A percentile compares a stretch with the other conserved stretches of the same genome.
Conservation (phyloP, 192 early-diverging fungal genomes). For the Entophlyctis luteolus region DNA sequence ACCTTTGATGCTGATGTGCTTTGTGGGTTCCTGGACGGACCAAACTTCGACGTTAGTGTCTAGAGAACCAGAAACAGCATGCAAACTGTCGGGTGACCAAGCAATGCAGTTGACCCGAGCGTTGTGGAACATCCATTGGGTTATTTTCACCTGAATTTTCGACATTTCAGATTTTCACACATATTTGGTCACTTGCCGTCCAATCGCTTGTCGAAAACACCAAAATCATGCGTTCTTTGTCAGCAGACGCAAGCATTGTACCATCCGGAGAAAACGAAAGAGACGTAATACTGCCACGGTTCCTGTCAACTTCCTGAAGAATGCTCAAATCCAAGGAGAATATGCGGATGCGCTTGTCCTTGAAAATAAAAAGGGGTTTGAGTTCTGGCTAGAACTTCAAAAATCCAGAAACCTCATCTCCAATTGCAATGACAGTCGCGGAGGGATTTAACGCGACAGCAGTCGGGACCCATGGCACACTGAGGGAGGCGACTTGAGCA, state of each 20-base stretch:
- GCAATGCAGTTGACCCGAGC: slow-evolving; percentile 75
- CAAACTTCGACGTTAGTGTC: slow-evolving; percentile 92
- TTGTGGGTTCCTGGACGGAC: slow-evolving; percentile 75
- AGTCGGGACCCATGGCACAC: slow-evolving; percentile 47
- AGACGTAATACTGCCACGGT: slow-evolving; percentile 70
- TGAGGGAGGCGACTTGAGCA: slow-evolving; percentile 1
- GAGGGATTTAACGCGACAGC: slow-evolving; percentile 53
- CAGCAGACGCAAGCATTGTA: slow-evolving; percentile 71
- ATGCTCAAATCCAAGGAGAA: not conserved
- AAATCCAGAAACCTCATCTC: slow-evolving; percentile 50
- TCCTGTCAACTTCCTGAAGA: slow-evolving; percentile 17
- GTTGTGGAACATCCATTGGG: slow-evolving; percentile 85
- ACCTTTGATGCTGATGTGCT: slow-evolving; percentile 67
- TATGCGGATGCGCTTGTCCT: slow-evolving; percentile 9
- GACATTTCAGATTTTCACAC: no score
- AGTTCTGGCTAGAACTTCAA: not conserved
- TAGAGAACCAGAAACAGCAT: slow-evolving; percentile 74
- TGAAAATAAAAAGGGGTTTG: not conserved
- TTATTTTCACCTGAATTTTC: slow-evolving; percentile 41
- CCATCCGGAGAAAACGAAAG: slow-evolving; percentile 76
- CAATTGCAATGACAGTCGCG: slow-evolving; percentile 56
- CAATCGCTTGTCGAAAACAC: slow-evolving; percentile 62
- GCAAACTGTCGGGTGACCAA: slow-evolving; percentile 73
- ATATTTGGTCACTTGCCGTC: slow-evolving; percentile 26
- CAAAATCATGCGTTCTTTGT: slow-evolving; percentile 73